These are phyloP conservation scores for Tolypocladium amazonense DNA, from an alignment of 2,329 filamentous ascomycete genomes.

Conservation along the genomic window DNA sequence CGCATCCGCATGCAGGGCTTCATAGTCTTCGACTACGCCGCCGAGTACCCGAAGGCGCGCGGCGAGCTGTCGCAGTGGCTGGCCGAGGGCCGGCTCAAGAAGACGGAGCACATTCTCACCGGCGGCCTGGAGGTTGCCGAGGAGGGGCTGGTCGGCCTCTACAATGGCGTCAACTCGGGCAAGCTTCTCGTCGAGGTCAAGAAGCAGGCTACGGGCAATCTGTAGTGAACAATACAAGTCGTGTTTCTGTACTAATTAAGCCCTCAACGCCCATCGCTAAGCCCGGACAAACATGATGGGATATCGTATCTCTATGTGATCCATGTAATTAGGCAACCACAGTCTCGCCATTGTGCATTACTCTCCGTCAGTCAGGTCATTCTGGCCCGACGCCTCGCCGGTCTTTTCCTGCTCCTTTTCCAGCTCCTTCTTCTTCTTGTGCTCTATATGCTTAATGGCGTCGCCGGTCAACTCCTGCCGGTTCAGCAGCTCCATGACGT, in stretches of 20 bases:
- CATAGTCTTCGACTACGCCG: slow-evolving; percentile 57
- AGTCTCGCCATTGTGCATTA: not conserved
- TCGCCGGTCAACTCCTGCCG: slow-evolving; percentile 62
- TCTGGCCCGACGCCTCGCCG: not conserved
- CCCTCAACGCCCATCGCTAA: not conserved
- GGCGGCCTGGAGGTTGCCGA: slow-evolving; percentile 59
- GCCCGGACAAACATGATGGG: not conserved
- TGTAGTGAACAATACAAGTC: slow-evolving; percentile 5
- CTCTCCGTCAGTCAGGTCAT: not conserved
- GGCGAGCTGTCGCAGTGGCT: slow-evolving; percentile 57
- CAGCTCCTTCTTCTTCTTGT: slow-evolving; percentile 5
- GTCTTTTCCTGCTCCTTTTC: not conserved
- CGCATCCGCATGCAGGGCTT: slow-evolving; percentile 59
- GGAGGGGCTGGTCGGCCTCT: slow-evolving; percentile 51
- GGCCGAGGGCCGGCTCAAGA: slow-evolving; percentile 60
- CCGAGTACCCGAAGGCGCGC: slow-evolving; percentile 46
- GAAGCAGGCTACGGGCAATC: slow-evolving; percentile 10
- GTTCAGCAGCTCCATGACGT: slow-evolving; percentile 67
- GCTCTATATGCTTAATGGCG: slow-evolving; percentile 36
- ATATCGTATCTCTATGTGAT: not conserved
- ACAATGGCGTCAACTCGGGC: slow-evolving; percentile 60
- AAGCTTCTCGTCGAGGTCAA: slow-evolving; percentile 49
- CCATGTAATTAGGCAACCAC: not conserved
- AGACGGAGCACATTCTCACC: slow-evolving; percentile 58
- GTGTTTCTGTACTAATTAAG: not conserved